These are phyloP conservation scores for Penicillium sp. DNA, from an alignment of 2,329 filamentous ascomycete species.

Conservation along the genomic window DNA sequence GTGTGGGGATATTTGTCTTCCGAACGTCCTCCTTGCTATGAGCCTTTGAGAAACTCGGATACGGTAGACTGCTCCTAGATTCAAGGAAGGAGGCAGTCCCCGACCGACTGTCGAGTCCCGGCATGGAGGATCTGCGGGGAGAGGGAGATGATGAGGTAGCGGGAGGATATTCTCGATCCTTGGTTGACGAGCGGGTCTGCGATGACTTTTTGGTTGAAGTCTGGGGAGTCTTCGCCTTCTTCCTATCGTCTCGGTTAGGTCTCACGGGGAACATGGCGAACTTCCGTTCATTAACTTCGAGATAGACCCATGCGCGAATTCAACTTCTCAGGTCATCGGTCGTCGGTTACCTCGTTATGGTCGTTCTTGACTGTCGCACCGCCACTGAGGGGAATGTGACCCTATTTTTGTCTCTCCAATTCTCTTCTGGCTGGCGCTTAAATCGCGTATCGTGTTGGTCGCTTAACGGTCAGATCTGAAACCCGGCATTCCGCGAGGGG, in stretches of 20 bases:
- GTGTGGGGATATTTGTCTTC: constrained; percentile 54
- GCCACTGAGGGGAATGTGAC: constrained; percentile 10
- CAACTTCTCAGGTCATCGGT: not conserved
- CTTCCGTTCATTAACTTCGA: not conserved
- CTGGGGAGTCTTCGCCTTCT: constrained; percentile 10
- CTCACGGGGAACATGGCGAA: constrained; percentile 38
- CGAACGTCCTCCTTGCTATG: constrained; percentile 84
- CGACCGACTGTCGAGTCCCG: constrained; percentile 45
- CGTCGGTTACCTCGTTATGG: constrained; percentile 12
- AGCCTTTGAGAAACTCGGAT: constrained; percentile 81
- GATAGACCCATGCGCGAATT: not conserved
- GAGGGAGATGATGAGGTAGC: constrained; percentile 23
- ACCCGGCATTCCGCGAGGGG: constrained; percentile 1
- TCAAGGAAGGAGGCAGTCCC: constrained; percentile 41
- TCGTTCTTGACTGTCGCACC: not conserved
- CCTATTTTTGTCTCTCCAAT: constrained; percentile 22
- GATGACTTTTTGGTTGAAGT: constrained; percentile 15
- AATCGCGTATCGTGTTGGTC: constrained; percentile 19
- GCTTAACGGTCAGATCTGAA: constrained; percentile 13
- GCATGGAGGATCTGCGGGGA: constrained; percentile 49
- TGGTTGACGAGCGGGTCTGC: constrained; percentile 34
- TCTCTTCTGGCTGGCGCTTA: constrained; percentile 34
- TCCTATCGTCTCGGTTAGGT: constrained; percentile 36
- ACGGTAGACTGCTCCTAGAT: constrained; percentile 58
- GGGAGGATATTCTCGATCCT: constrained; percentile 31